phyloP scores from a whole-genome alignment of 2,329 filamentous ascomycete species.

The Diplodia intermedia region DNA sequence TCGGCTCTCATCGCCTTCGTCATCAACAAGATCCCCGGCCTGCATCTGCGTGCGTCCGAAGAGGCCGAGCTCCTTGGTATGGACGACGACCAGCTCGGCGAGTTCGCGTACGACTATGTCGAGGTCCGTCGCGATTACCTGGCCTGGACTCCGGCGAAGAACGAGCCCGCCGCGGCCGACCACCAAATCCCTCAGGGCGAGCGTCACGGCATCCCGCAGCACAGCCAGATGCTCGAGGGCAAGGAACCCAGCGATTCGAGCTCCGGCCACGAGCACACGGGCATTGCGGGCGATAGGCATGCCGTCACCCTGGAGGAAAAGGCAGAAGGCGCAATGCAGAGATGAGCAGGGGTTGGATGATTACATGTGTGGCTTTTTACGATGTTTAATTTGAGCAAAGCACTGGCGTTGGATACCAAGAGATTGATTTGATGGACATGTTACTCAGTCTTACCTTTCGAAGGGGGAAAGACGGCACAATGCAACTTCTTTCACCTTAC shows the following conservation, averaged over 20 bases:
- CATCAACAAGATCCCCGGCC: conserved; percentile 77
- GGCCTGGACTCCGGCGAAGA: conserved; percentile 80
- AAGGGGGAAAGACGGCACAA: background rate
- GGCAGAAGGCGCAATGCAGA: conserved; percentile 19
- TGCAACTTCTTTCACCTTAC: background rate
- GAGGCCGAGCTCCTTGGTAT: conserved; percentile 86
- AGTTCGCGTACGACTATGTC: conserved; percentile 90
- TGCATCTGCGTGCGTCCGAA: conserved; percentile 79
- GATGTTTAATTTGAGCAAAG: conserved; percentile 35
- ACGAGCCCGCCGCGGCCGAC: conserved; percentile 66
- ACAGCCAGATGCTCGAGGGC: conserved; percentile 70
- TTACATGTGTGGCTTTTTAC: background rate
- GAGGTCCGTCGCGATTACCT: conserved; percentile 88
- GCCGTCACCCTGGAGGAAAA: conserved; percentile 58
- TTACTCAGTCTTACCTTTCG: background rate
- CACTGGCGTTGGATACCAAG: conserved; percentile 45
- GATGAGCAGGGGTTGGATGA: background rate
- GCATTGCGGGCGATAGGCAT: conserved; percentile 60
- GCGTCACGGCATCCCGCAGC: conserved; percentile 73
- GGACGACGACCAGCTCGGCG: conserved; percentile 89
- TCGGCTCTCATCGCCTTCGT: conserved; percentile 75
- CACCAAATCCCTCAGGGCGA: conserved; percentile 68
- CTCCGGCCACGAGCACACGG: conserved; percentile 53
- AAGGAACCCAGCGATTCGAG: conserved; percentile 57
- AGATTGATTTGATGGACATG: conserved; percentile 12